phyloP scores from a whole-genome alignment of 305 asterid species.

The Coffea humblotiana region DNA sequence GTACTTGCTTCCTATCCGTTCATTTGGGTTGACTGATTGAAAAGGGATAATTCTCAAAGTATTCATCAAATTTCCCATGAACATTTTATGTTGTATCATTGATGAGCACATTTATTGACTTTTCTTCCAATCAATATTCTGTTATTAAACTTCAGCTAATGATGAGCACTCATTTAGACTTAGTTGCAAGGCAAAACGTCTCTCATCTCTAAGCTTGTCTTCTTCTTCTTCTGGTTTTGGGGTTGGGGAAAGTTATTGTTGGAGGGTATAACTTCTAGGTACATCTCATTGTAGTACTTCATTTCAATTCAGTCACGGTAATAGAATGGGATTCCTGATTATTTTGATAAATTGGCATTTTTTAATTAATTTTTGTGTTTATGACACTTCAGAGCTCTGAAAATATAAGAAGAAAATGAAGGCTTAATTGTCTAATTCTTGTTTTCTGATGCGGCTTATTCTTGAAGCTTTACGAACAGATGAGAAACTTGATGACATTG shows the following conservation, averaged over 20 bases:
- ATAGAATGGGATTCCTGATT: neutral
- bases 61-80: neutral
- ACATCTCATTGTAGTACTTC: neutral
- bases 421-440: neutral
- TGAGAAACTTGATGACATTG: slow-evolving; percentile 40
- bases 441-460: neutral
- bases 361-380: neutral
- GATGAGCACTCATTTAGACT: neutral
- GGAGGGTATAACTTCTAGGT: neutral
- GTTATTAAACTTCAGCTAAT: neutral
- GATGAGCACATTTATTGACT: neutral
- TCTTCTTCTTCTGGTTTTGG: neutral
- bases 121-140: neutral
- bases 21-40: neutral
- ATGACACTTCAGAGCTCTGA: slow-evolving; percentile 7
- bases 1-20: slow-evolving; percentile 31
- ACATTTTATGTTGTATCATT: neutral
- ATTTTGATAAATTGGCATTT: neutral
- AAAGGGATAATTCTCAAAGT: neutral
- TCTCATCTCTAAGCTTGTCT: neutral
- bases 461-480: slow-evolving; percentile 26
- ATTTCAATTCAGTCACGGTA: neutral
- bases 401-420: neutral
- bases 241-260: neutral
- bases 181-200: neutral